A percentile compares a stretch with the other conserved stretches of the same genome.
These are phyloP conservation scores for Nigrospora sphaerica DNA, from an alignment of 2,329 filamentous ascomycete genomes.

Conservation along the genomic window DNA sequence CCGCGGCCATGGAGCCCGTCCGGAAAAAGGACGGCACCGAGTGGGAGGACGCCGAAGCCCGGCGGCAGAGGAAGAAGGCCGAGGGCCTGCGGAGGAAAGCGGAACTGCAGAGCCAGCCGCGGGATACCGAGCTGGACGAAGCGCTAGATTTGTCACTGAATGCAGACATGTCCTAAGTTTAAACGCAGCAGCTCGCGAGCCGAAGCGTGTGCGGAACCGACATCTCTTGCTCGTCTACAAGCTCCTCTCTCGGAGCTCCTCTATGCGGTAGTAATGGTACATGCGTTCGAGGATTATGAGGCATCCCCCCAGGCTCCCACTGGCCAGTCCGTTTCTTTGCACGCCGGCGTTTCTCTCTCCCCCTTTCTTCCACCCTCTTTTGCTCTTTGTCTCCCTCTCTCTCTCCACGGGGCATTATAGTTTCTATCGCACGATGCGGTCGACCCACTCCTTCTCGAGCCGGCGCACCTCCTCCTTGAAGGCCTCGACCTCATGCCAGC, in stretches of 20 bases:
- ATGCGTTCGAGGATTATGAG: neutral
- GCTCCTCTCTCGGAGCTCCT: no score
- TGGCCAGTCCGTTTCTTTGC: neutral
- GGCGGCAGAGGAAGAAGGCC: slow-evolving; percentile 47
- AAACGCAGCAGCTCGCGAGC: no score
- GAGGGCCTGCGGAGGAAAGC: slow-evolving; percentile 50
- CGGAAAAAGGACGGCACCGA: slow-evolving; percentile 28
- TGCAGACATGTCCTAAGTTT: slow-evolving; percentile 14
- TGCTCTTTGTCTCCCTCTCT: neutral
- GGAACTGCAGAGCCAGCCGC: slow-evolving; percentile 23
- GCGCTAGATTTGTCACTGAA: slow-evolving; percentile 13
- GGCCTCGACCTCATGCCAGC: slow-evolving; percentile 84
- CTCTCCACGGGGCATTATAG: neutral
- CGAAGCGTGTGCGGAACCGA: no score
- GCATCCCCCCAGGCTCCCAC: neutral
- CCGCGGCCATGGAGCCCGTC: slow-evolving; percentile 20
- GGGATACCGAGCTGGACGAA: slow-evolving; percentile 4
- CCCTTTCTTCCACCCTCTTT: neutral
- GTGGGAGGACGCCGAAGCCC: slow-evolving; percentile 48
- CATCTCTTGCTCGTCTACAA: no score
- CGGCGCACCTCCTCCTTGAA: slow-evolving; percentile 86
- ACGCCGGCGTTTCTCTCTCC: neutral
- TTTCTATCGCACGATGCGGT: slow-evolving; percentile 56
- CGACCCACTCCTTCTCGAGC: slow-evolving; percentile 82
- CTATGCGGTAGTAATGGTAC: no score